Percentiles rank a stretch among this genome's conserved stretches.
These are phyloP conservation scores for Alternaria postmessia DNA, from an alignment of 2,329 filamentous ascomycete genomes.

Conservation along the genomic window DNA sequence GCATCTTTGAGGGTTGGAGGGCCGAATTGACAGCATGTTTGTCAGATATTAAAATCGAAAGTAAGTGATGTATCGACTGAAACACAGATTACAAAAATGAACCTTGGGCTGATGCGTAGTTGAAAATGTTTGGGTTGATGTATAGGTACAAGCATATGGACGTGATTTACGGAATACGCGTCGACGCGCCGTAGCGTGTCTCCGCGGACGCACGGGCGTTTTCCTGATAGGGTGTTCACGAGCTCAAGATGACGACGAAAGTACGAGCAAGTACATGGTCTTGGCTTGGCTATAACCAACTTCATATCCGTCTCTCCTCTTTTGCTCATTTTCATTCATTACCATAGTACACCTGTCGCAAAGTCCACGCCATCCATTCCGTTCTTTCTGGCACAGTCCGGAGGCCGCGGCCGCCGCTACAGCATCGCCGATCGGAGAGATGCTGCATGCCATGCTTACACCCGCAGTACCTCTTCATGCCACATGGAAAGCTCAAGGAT, in stretches of 20 bases:
- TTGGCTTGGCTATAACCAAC: neutral
- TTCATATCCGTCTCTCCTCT: neutral
- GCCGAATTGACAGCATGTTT: slow-evolving; percentile 57
- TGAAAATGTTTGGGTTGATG: neutral
- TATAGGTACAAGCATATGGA: neutral
- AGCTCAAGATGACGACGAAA: slow-evolving; percentile 15
- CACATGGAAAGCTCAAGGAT: neutral
- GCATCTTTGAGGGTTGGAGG: slow-evolving; percentile 49
- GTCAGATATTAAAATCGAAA: neutral
- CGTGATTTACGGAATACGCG: slow-evolving; percentile 17
- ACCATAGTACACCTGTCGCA: neutral
- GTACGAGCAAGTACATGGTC: neutral
- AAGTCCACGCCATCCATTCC: neutral
- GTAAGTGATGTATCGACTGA: neutral
- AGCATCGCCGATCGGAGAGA: neutral
- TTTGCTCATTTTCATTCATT: neutral
- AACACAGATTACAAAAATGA: too few species aligned
- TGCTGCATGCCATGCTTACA: neutral
- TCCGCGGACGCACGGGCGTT: slow-evolving; percentile 12
- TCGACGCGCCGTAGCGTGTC: slow-evolving; percentile 28
- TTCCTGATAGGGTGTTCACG: neutral
- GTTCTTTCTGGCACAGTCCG: neutral
- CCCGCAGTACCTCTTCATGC: neutral
- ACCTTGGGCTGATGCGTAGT: neutral
- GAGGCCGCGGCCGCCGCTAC: slow-evolving; percentile 5